phyloP scores from a whole-genome alignment of 73 alveolate species.

The Uronychia setigera region DNA sequence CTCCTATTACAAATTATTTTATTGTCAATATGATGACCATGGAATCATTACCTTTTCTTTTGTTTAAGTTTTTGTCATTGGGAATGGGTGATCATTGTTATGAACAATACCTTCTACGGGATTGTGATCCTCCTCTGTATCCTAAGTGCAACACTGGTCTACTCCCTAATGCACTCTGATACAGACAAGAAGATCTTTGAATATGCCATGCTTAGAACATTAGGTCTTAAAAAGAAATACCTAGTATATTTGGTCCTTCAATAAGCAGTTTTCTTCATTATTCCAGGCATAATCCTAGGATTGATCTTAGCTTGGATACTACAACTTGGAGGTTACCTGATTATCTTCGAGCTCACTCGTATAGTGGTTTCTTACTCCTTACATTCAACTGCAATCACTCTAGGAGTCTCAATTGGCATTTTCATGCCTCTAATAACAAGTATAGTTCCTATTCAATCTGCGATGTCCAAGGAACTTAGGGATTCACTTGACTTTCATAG shows the following conservation, averaged over 20 bases:
- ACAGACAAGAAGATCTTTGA: constrained; percentile 94
- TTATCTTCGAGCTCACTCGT: constrained; percentile 56
- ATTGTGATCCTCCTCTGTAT: constrained; percentile 83
- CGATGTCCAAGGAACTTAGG: constrained; percentile 85
- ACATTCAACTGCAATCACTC: constrained; percentile 41
- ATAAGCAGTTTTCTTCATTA: constrained; percentile 80
- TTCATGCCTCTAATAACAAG: constrained; percentile 85
- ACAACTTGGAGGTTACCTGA: constrained; percentile 56
- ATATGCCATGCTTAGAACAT: constrained; percentile 94
- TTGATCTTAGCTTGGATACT: background rate
- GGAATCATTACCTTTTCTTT: too few relatives aligned
- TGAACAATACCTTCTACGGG: constrained; percentile 72
- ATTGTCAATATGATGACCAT: background rate
- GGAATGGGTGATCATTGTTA: constrained; percentile 25
- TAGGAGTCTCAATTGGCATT: constrained; percentile 83
- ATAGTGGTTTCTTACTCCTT: constrained; percentile 31
- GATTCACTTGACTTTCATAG: constrained; percentile 90
- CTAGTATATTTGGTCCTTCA: constrained; percentile 64
- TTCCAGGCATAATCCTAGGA: constrained; percentile 83
- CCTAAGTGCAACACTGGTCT: constrained; percentile 81
- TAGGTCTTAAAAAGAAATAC: constrained; percentile 83
- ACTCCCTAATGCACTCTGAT: constrained; percentile 91
- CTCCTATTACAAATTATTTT: too few relatives aligned
- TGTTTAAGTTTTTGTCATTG: too few relatives aligned
- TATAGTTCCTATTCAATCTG: constrained; percentile 86